phyloP scores from a whole-genome alignment of 495 filamentous ascomycete species.

The Podospora didyma region DNA sequence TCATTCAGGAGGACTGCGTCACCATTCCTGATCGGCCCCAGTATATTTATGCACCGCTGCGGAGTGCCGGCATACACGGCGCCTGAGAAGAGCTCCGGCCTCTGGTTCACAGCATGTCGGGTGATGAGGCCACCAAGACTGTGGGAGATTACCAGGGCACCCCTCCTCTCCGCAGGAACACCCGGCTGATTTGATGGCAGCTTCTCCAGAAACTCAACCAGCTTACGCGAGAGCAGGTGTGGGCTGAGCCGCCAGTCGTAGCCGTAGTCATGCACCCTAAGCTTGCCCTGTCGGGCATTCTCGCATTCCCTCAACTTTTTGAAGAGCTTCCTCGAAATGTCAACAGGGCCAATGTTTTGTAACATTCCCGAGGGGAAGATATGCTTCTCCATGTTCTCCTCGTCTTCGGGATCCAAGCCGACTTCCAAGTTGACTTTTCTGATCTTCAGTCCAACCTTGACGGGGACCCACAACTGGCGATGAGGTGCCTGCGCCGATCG shows the following conservation, averaged over 20 bases:
- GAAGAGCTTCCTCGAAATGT: conserved; percentile 78
- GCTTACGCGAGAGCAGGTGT: conserved; percentile 62
- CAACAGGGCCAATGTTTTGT: conserved; percentile 84
- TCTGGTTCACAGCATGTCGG: conserved; percentile 82
- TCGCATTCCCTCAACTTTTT: conserved; percentile 70
- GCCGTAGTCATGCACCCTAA: conserved; percentile 85
- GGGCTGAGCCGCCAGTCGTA: conserved; percentile 96
- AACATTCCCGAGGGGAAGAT: conserved; percentile 85
- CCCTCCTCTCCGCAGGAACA: conserved; percentile 47
- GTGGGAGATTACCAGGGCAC: conserved; percentile 82
- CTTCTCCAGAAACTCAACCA: conserved; percentile 67
- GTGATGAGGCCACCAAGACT: conserved; percentile 87
- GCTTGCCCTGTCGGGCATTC: conserved; percentile 63
- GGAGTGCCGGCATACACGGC: conserved; percentile 85
- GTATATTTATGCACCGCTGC: conserved; percentile 82
- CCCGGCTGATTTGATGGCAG: conserved; percentile 68
- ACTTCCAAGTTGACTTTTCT: conserved; percentile 90
- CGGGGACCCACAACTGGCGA: conserved; percentile 85
- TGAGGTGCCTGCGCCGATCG: conserved; percentile 79
- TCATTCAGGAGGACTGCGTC: conserved; percentile 88
- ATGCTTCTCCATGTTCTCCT: conserved; percentile 75
- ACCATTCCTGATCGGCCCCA: conserved; percentile 85
- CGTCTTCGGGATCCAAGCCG: conserved; percentile 76
- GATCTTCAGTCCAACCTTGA: conserved; percentile 90
- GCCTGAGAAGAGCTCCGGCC: conserved; percentile 82